A percentile compares a stretch with the other conserved stretches of the same genome.
These are phyloP conservation scores for Haberlea rhodopensis DNA, from an alignment of 257 asterid species.

Conservation along the genomic window DNA sequence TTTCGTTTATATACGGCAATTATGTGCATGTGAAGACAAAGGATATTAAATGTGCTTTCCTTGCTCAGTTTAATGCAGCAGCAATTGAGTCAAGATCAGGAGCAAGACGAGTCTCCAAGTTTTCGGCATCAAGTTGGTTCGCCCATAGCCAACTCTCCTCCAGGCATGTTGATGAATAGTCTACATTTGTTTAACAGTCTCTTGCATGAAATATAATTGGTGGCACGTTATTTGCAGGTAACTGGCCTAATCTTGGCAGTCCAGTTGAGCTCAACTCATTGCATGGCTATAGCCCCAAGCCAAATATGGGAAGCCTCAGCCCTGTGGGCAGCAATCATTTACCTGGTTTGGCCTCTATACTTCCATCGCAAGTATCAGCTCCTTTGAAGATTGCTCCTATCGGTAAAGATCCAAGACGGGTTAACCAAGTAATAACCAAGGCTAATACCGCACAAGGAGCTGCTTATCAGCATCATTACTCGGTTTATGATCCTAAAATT, in stretches of 20 bases:
- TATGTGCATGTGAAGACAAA: not conserved
- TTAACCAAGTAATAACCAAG: constrained; percentile 28
- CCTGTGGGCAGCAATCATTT: constrained; percentile 53
- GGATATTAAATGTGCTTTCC: constrained; percentile 16
- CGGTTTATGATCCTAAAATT: constrained; percentile 46
- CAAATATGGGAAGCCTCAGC: constrained; percentile 53
- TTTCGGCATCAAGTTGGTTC: constrained; percentile 73
- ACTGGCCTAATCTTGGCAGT: constrained; percentile 83
- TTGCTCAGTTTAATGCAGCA: constrained; percentile 73
- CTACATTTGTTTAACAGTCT: not conserved
- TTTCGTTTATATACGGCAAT: not conserved
- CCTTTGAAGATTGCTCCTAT: constrained; percentile 90
- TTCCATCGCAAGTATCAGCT: constrained; percentile 55
- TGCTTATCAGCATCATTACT: constrained; percentile 42
- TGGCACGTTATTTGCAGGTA: constrained; percentile 40
- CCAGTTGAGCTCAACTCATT: constrained; percentile 65
- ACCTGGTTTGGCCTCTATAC: constrained; percentile 87
- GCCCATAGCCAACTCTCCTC: constrained; percentile 84
- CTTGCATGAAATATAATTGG: constrained; percentile 14
- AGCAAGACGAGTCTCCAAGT: constrained; percentile 66
- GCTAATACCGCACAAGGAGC: constrained; percentile 27
- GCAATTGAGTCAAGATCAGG: constrained; percentile 87
- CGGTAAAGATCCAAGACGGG: constrained; percentile 66
- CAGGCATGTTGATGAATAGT: constrained; percentile 45
- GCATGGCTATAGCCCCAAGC: constrained; percentile 53